Evolutionary conservation across 495 filamentous ascomycete genomes (phyloP), one percentile per base, ranked within the genome.

Genomic region (Amniculicola lignicola): DNA sequence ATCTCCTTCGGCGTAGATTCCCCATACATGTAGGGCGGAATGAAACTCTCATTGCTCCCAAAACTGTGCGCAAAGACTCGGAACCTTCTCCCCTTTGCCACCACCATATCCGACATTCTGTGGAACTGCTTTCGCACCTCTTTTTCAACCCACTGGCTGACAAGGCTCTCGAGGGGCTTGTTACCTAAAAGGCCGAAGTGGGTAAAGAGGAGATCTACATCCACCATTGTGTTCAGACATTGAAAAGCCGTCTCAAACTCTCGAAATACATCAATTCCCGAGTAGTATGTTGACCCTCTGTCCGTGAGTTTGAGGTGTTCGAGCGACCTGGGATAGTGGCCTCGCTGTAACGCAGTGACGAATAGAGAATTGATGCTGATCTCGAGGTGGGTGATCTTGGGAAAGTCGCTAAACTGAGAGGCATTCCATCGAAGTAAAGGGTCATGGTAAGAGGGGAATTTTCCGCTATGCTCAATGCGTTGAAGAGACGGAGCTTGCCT

Each of bases 11-110:
- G 61, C 12, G 21, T 25, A 2, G 56, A 51, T 29, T 64, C 61
- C 4, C 61, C 61, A 22, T 60, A 51, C 44, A 64, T 50, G 22
- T 57, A 64, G 0, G 61, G 61, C 10, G 56, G 61, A 4, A 64
- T 64, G 27, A 37, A 64, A 11, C 25, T 25, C 2, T 22, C 19
- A 28, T 36, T 40, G 23, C 11, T 15, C 6, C 14, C 3, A 21
- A 63, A 63, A 15, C 28, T 19, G 16, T 60, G 21, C 3, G 11
- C 51, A 25, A 56, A 61, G 18, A 64, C 18, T 15, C 51, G 37
- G 28, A 64, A 47, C 3, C 46, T 23, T 12, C 11, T 12, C 9
- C 51, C 48, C n/a, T 42, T 51, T 2, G 35, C 40, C 28, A 51
- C 46, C 18, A 60, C n/a, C 27, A 18, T n/a, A 3, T 11, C 25